Evolutionary conservation across 2,329 filamentous ascomycete genomes (phyloP).

Genomic region (Hypoxylon sp.): DNA sequence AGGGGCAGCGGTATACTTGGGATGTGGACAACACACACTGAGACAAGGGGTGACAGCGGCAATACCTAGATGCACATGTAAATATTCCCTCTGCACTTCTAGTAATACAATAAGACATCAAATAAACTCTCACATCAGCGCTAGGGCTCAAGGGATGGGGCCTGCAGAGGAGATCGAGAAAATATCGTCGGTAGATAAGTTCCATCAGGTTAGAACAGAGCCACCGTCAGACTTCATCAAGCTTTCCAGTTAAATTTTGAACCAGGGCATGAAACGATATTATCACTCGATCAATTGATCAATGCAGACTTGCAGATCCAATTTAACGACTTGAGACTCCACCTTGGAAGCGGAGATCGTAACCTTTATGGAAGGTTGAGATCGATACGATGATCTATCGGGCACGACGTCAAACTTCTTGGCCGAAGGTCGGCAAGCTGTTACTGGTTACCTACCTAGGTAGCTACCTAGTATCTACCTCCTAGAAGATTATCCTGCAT

Average conservation of each 20-base stretch:
- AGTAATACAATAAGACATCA: neutral
- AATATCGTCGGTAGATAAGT: neutral
- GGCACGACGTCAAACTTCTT: constrained; percentile 4
- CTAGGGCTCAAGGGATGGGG: constrained; percentile 2
- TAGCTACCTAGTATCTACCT: neutral
- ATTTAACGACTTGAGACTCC: constrained; percentile 5
- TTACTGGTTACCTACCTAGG: neutral
- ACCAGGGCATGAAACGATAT: neutral
- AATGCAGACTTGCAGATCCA: constrained; percentile 4
- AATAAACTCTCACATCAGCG: constrained; percentile 14
- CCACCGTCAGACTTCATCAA: neutral
- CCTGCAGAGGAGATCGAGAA: constrained; percentile 10
- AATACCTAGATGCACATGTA: neutral
- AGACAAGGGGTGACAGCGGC: neutral
- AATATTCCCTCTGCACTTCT: neutral
- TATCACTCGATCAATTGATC: constrained; percentile 1
- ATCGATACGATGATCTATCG: constrained; percentile 18
- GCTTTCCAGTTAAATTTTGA: neutral
- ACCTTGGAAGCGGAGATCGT: constrained; percentile 9
- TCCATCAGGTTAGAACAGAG: neutral
- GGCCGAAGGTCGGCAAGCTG: constrained; percentile 15
- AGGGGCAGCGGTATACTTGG: neutral
- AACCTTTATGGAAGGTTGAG: constrained; percentile 4
- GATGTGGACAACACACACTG: neutral
- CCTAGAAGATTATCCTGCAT: neutral